phyloP scores from a whole-genome alignment of 2,329 filamentous ascomycete species.

The Thyridium curvatum region DNA sequence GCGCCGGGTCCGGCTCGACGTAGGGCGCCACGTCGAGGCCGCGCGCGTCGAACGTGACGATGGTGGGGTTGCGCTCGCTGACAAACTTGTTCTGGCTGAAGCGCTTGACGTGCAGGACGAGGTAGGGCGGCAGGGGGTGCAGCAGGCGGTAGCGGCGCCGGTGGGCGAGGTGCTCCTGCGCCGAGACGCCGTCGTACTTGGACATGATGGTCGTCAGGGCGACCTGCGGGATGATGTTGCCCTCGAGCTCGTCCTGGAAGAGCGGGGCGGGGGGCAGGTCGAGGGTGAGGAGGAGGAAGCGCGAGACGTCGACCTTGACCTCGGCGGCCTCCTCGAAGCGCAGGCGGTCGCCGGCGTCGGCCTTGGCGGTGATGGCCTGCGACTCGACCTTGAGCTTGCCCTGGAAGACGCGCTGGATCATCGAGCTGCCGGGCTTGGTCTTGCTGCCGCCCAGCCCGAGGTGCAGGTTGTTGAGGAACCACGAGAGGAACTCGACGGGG shows the following conservation, averaged over 20 bases:
- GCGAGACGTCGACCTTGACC: slow-evolving; percentile 69
- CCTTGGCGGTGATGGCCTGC: slow-evolving; percentile 86
- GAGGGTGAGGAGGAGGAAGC: slow-evolving; percentile 87
- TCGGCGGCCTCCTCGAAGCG: slow-evolving; percentile 87
- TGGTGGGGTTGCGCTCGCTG: slow-evolving; percentile 91
- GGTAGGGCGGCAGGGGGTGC: slow-evolving; percentile 84
- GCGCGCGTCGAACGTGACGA: slow-evolving; percentile 88
- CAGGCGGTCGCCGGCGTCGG: slow-evolving; percentile 78
- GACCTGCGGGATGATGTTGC: slow-evolving; percentile 93
- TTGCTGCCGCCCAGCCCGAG: slow-evolving; percentile 85
- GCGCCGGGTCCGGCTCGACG: slow-evolving; percentile 75
- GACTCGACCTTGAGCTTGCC: slow-evolving; percentile 88
- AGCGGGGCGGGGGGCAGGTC: slow-evolving; percentile 88
- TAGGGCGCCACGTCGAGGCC: slow-evolving; percentile 82
- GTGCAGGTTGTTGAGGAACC: slow-evolving; percentile 96
- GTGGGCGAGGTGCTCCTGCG: slow-evolving; percentile 84
- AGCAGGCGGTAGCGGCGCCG: slow-evolving; percentile 84
- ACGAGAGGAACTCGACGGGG: slow-evolving; percentile 91
- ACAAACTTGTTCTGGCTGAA: slow-evolving; percentile 98
- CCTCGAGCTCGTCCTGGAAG: slow-evolving; percentile 90
- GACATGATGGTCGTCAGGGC: slow-evolving; percentile 75
- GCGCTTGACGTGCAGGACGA: slow-evolving; percentile 93
- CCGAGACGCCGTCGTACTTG: slow-evolving; percentile 86
- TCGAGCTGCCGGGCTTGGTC: slow-evolving; percentile 75
- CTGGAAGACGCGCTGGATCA: slow-evolving; percentile 90